A percentile compares a stretch with the other conserved stretches of the same genome.
Conservation (phyloP, 495 filamentous ascomycete genomes). For the Trypethelium eluteriae region DNA sequence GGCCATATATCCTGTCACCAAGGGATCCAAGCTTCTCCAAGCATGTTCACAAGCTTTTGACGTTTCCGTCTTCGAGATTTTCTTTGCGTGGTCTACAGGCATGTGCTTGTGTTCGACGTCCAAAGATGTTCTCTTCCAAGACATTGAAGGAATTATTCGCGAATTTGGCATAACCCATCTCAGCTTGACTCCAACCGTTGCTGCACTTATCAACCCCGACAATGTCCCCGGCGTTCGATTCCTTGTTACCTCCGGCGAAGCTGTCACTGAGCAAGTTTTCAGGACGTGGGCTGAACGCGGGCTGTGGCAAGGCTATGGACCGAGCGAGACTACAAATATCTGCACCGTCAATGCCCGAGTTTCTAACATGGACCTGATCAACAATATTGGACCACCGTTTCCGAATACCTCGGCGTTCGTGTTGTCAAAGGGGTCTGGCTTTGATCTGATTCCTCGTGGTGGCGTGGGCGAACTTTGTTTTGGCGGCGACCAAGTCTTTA, state of each 20-base stretch:
- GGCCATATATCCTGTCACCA: conserved; percentile 48
- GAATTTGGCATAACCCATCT: conserved; percentile 60
- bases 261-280: conserved; percentile 58
- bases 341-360: conserved; percentile 54
- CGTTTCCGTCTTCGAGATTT: conserved; percentile 73
- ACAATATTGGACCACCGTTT: conserved; percentile 59
- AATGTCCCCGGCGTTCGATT: conserved; percentile 59
- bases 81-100: conserved; percentile 64
- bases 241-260: conserved; percentile 64
- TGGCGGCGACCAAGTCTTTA: conserved; percentile 67
- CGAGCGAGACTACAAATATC: conserved; percentile 67
- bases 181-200: conserved; percentile 69
- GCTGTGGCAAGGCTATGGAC: conserved; percentile 67
- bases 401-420: conserved; percentile 67
- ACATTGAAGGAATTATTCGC: conserved; percentile 54
- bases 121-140: conserved; percentile 56
- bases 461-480: conserved; percentile 72
- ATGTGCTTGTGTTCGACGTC: conserved; percentile 63
- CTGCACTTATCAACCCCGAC: conserved; percentile 53
- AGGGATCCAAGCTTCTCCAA: conserved; percentile 53
- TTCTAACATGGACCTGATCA: conserved; percentile 39
- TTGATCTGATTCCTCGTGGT: conserved; percentile 53
- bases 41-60: conserved; percentile 68
- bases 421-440: conserved; percentile 36
- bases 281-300: conserved; percentile 56